These are phyloP conservation scores for Penicillium maclennaniae DNA, from an alignment of 495 filamentous ascomycete species.

Conservation along the genomic window DNA sequence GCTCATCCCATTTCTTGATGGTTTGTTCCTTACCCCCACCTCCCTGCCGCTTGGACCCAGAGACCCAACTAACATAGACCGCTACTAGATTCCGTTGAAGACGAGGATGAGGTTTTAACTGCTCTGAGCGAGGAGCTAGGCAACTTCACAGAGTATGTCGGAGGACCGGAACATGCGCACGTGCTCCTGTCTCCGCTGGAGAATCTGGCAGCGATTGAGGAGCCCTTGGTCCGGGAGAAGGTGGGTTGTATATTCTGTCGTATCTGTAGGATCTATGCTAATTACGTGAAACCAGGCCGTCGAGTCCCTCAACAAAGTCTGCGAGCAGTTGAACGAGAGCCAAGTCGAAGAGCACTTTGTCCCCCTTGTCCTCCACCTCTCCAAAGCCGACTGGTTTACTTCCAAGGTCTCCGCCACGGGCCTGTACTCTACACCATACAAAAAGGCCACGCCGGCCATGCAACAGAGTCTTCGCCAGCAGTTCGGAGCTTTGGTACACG, in stretches of 20 bases:
- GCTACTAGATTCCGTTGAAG: slow-evolving; percentile 86
- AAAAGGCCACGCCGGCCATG: slow-evolving; percentile 73
- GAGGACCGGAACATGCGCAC: slow-evolving; percentile 88
- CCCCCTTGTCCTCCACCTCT: slow-evolving; percentile 87
- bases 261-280: slow-evolving; percentile 6
- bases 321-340: slow-evolving; percentile 78
- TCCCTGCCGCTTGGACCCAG: slow-evolving; percentile 3
- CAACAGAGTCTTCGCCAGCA: slow-evolving; percentile 88
- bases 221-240: slow-evolving; percentile 96
- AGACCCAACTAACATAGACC: slow-evolving; percentile 26
- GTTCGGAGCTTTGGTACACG: slow-evolving; percentile 88
- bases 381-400: slow-evolving; percentile 99
- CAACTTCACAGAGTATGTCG: slow-evolving; percentile 95
- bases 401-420: slow-evolving; percentile 98
- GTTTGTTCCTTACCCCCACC: slow-evolving; percentile 48
- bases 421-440: slow-evolving; percentile 88
- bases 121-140: slow-evolving; percentile 95
- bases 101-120: slow-evolving; percentile 97
- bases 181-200: slow-evolving; percentile 95
- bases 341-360: slow-evolving; percentile 97
- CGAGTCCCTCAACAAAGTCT: slow-evolving; percentile 98
- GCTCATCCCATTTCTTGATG: slow-evolving; percentile 97
- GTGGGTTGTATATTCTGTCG: slow-evolving; percentile 40
- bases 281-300: slow-evolving; percentile 63
- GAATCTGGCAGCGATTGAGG: slow-evolving; percentile 97